Conservation (phyloP, 108 stramenopile species). For the Nannochloropsis salina region DNA sequence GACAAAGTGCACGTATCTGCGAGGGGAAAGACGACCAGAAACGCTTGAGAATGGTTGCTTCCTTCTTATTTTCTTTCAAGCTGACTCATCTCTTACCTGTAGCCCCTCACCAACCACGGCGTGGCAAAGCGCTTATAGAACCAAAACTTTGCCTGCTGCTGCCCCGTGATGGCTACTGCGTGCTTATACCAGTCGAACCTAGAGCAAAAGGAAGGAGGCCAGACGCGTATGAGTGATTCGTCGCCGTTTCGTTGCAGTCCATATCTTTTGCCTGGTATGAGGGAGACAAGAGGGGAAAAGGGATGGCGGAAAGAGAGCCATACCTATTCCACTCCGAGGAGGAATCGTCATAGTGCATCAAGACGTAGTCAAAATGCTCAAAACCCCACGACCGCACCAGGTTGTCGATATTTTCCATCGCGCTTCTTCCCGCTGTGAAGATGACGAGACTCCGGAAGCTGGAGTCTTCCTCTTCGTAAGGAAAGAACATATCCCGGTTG, state of each 20-base stretch:
- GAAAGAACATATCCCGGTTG: neutral
- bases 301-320: neutral
- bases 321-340: neutral
- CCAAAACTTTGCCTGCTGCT: neutral
- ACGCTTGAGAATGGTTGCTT: neutral
- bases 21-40: neutral
- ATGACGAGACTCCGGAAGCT: neutral
- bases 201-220: neutral
- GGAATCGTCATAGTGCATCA: slow-evolving; percentile 6
- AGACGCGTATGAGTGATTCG: neutral
- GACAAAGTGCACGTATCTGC: neutral
- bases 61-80: neutral
- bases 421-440: slow-evolving; percentile 10
- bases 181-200: slow-evolving; percentile 4
- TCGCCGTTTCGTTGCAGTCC: neutral
- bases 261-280: neutral
- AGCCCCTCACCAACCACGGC: neutral
- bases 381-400: neutral
- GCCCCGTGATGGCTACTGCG: neutral
- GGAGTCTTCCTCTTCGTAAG: neutral
- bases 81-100: neutral
- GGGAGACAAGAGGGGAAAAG: neutral
- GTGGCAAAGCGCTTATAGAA: slow-evolving; percentile 15
- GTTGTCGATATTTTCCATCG: neutral
- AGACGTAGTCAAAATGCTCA: neutral